A percentile compares a stretch with the other conserved stretches of the same genome.
Evolutionary conservation across 495 filamentous ascomycete genomes (phyloP).

Genomic region (Aspergillus kassunensis): DNA sequence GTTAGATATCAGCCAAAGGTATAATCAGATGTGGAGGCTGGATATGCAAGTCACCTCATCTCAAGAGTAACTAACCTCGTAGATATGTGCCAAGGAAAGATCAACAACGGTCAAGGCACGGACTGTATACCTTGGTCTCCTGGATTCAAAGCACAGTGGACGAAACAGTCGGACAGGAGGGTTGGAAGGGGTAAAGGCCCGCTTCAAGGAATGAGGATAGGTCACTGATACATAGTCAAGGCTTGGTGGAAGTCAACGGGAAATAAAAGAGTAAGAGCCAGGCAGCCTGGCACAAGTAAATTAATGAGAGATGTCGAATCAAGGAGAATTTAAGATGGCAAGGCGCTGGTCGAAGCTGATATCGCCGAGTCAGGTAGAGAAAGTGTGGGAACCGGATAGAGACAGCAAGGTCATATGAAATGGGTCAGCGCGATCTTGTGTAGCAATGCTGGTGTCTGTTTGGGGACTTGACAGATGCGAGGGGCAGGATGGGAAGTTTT

Average conservation of each 20-base stretch:
- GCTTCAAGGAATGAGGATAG: conserved; percentile 29
- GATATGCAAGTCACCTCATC: background rate
- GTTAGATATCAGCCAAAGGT: conserved; percentile 13
- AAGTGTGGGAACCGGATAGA: conserved; percentile 10
- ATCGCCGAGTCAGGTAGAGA: too few species aligned
- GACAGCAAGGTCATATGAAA: conserved; percentile 15
- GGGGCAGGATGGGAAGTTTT: too few species aligned
- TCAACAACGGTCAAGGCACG: conserved; percentile 3
- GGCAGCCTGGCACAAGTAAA: conserved; percentile 5
- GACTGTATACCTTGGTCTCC: conserved; percentile 9
- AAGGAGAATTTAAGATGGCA: background rate
- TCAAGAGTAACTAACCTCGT: conserved; percentile 12
- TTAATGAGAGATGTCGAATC: background rate
- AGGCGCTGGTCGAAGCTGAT: too few species aligned
- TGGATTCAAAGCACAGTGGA: conserved; percentile 7
- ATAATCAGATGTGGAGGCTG: too few species aligned
- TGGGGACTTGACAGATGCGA: too few species aligned
- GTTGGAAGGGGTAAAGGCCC: conserved; percentile 23
- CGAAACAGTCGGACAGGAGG: conserved; percentile 8
- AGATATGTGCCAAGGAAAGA: conserved; percentile 13
- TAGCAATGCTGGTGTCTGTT: conserved; percentile 8
- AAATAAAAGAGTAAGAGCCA: background rate
- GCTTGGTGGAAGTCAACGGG: background rate
- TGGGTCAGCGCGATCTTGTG: conserved; percentile 17
- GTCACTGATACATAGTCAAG: conserved; percentile 27